Conservation (phyloP, 140 eudicot species). For the Anethum foeniculum region DNA sequence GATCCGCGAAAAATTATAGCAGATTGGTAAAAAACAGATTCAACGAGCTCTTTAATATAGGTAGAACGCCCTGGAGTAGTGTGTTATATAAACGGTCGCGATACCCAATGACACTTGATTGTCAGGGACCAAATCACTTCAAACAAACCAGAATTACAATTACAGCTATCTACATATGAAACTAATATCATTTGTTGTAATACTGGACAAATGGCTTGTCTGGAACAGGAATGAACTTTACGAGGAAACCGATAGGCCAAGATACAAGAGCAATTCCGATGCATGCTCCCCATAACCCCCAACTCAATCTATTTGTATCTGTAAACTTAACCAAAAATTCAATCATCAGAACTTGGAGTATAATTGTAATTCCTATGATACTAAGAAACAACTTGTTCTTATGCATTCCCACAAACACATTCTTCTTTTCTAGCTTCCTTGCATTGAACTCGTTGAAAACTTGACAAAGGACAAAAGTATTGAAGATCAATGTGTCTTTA, state of each 20-base stretch:
- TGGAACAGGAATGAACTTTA: slow-evolving; percentile 19
- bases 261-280: slow-evolving; percentile 16
- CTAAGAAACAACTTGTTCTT: slow-evolving; percentile 20
- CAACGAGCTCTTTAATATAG: no score
- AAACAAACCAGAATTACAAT: no score
- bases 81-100: no score
- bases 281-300: slow-evolving; percentile 21
- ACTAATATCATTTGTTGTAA: no score
- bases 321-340: slow-evolving; percentile 20
- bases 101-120: no score
- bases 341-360: slow-evolving; percentile 26
- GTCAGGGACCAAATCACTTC: no score
- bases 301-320: slow-evolving; percentile 21
- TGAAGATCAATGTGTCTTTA: slow-evolving; percentile 37
- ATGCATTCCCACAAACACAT: slow-evolving; percentile 17
- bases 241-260: slow-evolving; percentile 23
- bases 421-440: slow-evolving; percentile 20
- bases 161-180: no score
- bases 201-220: slow-evolving; percentile 18
- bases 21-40: no score
- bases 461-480: slow-evolving; percentile 24
- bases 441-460: slow-evolving; percentile 21
- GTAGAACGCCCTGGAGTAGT: no score
- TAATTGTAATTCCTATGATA: slow-evolving; percentile 13
- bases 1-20: no score